Conservation (phyloP, 2,329 filamentous ascomycete genomes). For the Arthrobotrys entomopaga region DNA sequence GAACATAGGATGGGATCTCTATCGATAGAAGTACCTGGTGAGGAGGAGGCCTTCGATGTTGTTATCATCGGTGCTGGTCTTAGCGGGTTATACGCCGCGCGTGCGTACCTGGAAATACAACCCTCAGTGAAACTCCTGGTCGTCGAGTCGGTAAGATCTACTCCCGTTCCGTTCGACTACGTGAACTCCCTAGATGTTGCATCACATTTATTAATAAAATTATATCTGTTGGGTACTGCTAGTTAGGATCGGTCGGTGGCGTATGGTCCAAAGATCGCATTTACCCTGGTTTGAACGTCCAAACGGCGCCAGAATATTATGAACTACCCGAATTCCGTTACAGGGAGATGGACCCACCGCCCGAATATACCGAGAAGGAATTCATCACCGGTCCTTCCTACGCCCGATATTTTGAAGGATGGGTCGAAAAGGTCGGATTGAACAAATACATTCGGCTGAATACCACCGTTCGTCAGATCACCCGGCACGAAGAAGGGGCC, state of each 20-base stretch:
- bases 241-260: conserved; percentile 62
- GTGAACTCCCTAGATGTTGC: too few species aligned
- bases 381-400: conserved; percentile 71
- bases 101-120: conserved; percentile 61
- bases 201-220: neutral
- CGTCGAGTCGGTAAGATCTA: conserved; percentile 61
- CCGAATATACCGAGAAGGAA: conserved; percentile 65
- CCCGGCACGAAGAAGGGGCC: conserved; percentile 60
- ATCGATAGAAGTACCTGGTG: conserved; percentile 23
- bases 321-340: conserved; percentile 62
- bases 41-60: conserved; percentile 54
- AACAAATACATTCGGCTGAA: conserved; percentile 65
- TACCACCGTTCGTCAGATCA: conserved; percentile 62
- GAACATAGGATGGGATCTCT: conserved; percentile 50
- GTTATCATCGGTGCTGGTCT: conserved; percentile 60
- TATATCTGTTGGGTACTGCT: neutral
- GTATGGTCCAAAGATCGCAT: conserved; percentile 63
- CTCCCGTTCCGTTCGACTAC: neutral
- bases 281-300: conserved; percentile 64
- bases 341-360: conserved; percentile 57
- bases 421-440: conserved; percentile 68
- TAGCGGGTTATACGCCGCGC: conserved; percentile 47
- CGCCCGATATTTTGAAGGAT: conserved; percentile 69
- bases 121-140: conserved; percentile 63
- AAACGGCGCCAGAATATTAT: conserved; percentile 63